A percentile compares a stretch with the other conserved stretches of the same genome.
These are phyloP conservation scores for Zygnema circumcarinatum DNA, from an alignment of 139 green algal genomes.

Conservation along the genomic window DNA sequence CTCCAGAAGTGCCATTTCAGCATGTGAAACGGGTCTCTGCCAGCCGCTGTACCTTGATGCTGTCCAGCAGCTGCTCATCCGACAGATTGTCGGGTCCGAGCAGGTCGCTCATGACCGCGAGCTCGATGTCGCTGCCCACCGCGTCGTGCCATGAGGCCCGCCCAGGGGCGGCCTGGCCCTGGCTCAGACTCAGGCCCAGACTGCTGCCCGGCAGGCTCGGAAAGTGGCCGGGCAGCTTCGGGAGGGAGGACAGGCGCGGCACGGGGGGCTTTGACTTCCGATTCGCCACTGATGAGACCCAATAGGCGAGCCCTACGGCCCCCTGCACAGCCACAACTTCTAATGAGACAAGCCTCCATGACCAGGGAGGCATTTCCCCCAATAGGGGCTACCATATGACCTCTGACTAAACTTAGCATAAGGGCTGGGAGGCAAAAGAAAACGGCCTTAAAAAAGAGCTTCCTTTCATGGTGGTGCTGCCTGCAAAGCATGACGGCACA, in stretches of 20 bases:
- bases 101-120: not conserved
- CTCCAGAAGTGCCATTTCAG: too few relatives aligned
- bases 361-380: too few relatives aligned
- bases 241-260: not conserved
- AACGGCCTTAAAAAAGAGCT: too few relatives aligned
- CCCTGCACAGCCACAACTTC: constrained; percentile 24
- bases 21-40: not conserved
- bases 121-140: not conserved
- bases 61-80: constrained; percentile 45
- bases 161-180: not conserved
- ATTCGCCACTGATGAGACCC: constrained; percentile 54
- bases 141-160: not conserved
- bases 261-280: constrained; percentile 12
- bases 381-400: too few relatives aligned
- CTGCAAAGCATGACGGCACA: too few relatives aligned
- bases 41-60: too few relatives aligned
- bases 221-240: not conserved
- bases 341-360: too few relatives aligned
- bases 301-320: constrained; percentile 57
- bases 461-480: too few relatives aligned
- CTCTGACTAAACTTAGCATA: too few relatives aligned
- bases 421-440: too few relatives aligned
- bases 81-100: not conserved
- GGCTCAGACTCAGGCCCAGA: not conserved
- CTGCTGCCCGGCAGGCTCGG: not conserved